Conservation (phyloP, 768 basidiomycete species). For the Clitopilus passeckerianus region DNA sequence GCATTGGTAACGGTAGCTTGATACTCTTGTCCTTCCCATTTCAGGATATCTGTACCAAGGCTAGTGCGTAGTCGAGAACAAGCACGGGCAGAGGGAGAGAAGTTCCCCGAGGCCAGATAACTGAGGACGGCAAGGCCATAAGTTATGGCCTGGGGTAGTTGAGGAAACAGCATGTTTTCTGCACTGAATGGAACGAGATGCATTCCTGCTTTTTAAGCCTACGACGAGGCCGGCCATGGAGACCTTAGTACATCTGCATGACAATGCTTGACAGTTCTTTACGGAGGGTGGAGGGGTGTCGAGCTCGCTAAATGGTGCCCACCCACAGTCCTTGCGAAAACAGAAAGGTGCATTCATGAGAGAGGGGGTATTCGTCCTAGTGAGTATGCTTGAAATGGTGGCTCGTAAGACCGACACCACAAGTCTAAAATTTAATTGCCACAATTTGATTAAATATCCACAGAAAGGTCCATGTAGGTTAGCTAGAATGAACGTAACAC, state of each 20-base stretch:
- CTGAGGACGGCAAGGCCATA: background rate
- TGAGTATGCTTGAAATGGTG: background rate
- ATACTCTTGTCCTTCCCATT: background rate
- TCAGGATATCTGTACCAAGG: background rate
- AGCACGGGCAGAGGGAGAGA: background rate
- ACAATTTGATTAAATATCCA: background rate
- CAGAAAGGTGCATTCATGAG: too few relatives aligned
- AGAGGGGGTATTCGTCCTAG: background rate
- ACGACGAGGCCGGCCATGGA: too few relatives aligned
- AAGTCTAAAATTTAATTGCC: background rate
- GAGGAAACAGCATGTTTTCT: background rate
- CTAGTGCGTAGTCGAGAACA: background rate
- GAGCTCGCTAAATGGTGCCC: too few relatives aligned
- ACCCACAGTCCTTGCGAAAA: too few relatives aligned
- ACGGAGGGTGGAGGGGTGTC: background rate
- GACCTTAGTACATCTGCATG: background rate
- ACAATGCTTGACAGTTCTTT: background rate
- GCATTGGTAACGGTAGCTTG: slow-evolving; percentile 1
- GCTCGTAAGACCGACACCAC: background rate
- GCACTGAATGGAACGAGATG: background rate
- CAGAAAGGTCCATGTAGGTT: background rate
- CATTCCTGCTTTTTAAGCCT: background rate
- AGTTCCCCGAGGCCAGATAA: background rate
- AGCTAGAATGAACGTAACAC: background rate
- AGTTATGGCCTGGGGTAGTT: background rate